Evolutionary conservation across 2,329 filamentous ascomycete species (phyloP).

Genomic region (Aspergillus fumigatiaffinis): DNA sequence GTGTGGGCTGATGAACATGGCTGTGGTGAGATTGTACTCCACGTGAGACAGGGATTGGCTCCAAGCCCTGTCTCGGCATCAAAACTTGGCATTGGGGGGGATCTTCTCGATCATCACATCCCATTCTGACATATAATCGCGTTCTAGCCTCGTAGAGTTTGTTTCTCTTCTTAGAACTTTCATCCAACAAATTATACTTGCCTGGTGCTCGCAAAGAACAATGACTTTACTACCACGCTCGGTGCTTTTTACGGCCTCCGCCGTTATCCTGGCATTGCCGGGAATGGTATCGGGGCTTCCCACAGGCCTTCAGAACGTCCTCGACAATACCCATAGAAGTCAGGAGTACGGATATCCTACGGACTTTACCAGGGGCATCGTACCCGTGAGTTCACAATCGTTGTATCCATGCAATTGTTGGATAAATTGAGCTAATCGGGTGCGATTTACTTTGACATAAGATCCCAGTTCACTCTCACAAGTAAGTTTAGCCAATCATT

Average conservation of each 20-base stretch:
- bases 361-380: conserved; percentile 56
- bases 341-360: conserved; percentile 58
- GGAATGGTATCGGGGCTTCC: conserved; percentile 32
- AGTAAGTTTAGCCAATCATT: conserved; percentile 23
- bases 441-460: conserved; percentile 14
- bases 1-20: neutral
- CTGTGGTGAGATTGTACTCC: neutral
- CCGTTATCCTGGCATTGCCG: conserved; percentile 21
- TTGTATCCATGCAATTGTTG: neutral
- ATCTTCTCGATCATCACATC: neutral
- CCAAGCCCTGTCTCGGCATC: neutral
- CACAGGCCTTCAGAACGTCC: conserved; percentile 51
- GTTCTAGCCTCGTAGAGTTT: neutral
- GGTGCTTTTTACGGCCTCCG: conserved; percentile 17
- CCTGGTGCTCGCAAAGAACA: neutral
- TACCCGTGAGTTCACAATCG: conserved; percentile 45
- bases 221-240: conserved; percentile 8
- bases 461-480: conserved; percentile 42
- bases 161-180: neutral
- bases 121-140: neutral
- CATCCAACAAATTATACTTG: neutral
- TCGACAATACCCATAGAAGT: conserved; percentile 51
- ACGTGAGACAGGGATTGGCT: conserved; percentile 18
- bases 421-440: neutral
- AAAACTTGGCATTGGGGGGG: neutral